A percentile compares a stretch with the other conserved stretches of the same genome.
Conservation (phyloP, 495 filamentous ascomycete genomes). For the Hypoxylon fuscum region DNA sequence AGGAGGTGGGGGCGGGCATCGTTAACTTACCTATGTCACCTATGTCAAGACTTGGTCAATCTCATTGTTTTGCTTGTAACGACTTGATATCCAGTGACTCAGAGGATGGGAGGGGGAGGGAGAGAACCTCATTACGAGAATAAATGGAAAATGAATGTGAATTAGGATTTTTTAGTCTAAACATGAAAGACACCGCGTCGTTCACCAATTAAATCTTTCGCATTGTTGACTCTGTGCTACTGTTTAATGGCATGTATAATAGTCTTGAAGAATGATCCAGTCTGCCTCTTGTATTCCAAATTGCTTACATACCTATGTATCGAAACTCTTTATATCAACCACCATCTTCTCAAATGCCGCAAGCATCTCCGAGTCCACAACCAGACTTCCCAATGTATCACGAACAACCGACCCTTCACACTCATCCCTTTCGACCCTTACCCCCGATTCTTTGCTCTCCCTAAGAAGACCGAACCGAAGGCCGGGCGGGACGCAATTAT, state of each 20-base stretch:
- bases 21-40: too few relatives aligned
- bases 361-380: slow-evolving; percentile 17
- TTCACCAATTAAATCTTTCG: too few relatives aligned
- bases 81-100: too few relatives aligned
- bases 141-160: too few relatives aligned
- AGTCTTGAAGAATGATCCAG: neutral
- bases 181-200: too few relatives aligned
- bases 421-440: slow-evolving; percentile 16
- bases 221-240: too few relatives aligned
- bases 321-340: neutral
- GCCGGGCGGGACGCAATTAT: slow-evolving; percentile 43
- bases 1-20: too few relatives aligned
- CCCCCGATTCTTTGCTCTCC: neutral
- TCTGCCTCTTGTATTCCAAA: neutral
- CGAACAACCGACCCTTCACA: slow-evolving; percentile 34
- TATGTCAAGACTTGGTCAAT: too few relatives aligned
- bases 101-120: too few relatives aligned
- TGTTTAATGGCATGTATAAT: neutral
- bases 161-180: too few relatives aligned
- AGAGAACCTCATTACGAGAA: too few relatives aligned
- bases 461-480: slow-evolving; percentile 2
- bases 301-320: neutral
- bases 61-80: too few relatives aligned
- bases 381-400: slow-evolving; percentile 28
- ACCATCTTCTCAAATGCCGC: slow-evolving; percentile 16